Conservation (phyloP, 1,284 basidiomycete species). For the Apiotrichum porosum region DNA sequence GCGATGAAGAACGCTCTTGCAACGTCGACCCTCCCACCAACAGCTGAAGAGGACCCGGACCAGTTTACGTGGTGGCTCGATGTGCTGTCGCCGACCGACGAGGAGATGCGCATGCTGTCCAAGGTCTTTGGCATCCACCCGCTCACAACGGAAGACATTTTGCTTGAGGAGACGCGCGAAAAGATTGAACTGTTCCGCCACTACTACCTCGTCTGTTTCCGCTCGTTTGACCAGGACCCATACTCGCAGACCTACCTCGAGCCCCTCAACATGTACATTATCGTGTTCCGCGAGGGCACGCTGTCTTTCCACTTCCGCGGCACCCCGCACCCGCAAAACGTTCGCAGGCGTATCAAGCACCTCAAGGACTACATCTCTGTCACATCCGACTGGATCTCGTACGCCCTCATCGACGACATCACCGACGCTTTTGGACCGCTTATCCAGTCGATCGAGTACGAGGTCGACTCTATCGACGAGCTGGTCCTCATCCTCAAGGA, state of each 20-base stretch:
- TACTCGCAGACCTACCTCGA: slow-evolving; percentile 97
- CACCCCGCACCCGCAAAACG: slow-evolving; percentile 96
- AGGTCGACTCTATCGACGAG: slow-evolving; percentile 98
- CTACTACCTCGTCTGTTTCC: slow-evolving; percentile 99
- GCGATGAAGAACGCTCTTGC: slow-evolving; percentile 2
- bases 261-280: slow-evolving; percentile 99
- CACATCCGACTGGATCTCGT: slow-evolving; percentile 99
- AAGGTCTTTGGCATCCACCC: slow-evolving; percentile 97
- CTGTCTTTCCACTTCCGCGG: slow-evolving; percentile 96
- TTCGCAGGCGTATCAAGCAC: slow-evolving; percentile 96
- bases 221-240: slow-evolving; percentile 97
- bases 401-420: slow-evolving; percentile 99
- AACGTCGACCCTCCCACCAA: slow-evolving; percentile 1
- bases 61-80: slow-evolving; percentile 97
- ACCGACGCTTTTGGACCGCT: slow-evolving; percentile 98
- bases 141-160: slow-evolving; percentile 97
- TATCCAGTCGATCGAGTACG: slow-evolving; percentile 98
- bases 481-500: slow-evolving; percentile 93
- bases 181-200: slow-evolving; percentile 99
- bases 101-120: slow-evolving; percentile 95
- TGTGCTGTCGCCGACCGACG: slow-evolving; percentile 87
- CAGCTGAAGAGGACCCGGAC: slow-evolving; percentile 52
- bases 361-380: slow-evolving; percentile 99
- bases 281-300: slow-evolving; percentile 98
- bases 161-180: slow-evolving; percentile 98